Percentiles rank a stretch among this genome's conserved stretches.
Evolutionary conservation across 768 basidiomycete genomes (phyloP).

Genomic region (Candolleomyces efflorescens): DNA sequence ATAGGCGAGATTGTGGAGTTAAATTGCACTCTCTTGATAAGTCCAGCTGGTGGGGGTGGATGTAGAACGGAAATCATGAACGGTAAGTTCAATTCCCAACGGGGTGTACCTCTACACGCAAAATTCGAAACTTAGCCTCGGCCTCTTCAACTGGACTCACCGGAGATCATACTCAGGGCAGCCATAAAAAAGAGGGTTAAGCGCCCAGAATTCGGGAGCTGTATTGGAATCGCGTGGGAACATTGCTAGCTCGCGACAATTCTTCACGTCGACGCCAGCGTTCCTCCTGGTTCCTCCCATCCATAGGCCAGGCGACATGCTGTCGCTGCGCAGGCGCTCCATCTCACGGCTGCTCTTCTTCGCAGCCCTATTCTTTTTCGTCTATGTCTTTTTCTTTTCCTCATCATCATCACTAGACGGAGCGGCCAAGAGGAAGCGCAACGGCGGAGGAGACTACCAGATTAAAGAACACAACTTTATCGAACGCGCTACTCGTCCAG

Average conservation of each 20-base stretch:
- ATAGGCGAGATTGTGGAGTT: too few relatives aligned
- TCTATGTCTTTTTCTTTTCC: slow-evolving; percentile 34
- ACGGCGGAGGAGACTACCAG: slow-evolving; percentile 19
- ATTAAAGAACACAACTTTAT: slow-evolving; percentile 51
- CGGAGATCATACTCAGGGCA: too few relatives aligned
- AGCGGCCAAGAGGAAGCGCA: slow-evolving; percentile 1
- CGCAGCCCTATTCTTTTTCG: slow-evolving; percentile 25
- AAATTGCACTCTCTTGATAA: too few relatives aligned
- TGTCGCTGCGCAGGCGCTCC: slow-evolving; percentile 45
- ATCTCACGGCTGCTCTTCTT: slow-evolving; percentile 40
- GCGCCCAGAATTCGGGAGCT: too few relatives aligned
- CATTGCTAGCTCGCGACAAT: not conserved
- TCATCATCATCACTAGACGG: slow-evolving; percentile 28
- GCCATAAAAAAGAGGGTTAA: too few relatives aligned
- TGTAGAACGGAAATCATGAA: too few relatives aligned
- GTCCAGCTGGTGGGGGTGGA: too few relatives aligned
- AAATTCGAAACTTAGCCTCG: too few relatives aligned
- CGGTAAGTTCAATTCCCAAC: too few relatives aligned
- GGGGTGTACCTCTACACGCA: too few relatives aligned
- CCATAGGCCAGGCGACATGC: slow-evolving; percentile 22
- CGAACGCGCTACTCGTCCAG: slow-evolving; percentile 52
- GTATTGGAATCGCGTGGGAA: not conserved
- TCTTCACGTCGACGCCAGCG: not conserved
- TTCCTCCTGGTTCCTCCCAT: not conserved
- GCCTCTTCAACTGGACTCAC: too few relatives aligned